Conservation (phyloP, 2,329 filamentous ascomycete species). For the Diaporthe nobilis region DNA sequence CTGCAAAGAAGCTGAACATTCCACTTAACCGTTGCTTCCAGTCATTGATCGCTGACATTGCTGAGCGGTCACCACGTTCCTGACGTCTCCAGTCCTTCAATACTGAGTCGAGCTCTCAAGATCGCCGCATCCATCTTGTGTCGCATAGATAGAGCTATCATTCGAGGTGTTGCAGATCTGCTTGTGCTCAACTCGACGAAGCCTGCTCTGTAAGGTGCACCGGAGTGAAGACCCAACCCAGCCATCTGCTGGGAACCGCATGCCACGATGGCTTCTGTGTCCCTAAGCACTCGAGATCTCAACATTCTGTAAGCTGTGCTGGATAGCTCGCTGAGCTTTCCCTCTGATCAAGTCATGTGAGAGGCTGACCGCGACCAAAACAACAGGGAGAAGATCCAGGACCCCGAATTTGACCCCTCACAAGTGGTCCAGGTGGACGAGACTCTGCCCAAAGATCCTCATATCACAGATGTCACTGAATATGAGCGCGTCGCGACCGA, state of each 20-base stretch:
- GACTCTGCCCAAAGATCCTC: slow-evolving; percentile 69
- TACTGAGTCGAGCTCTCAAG: slow-evolving; percentile 18
- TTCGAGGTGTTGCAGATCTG: slow-evolving; percentile 18
- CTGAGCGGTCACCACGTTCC: not conserved
- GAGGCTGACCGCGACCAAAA: slow-evolving; percentile 15
- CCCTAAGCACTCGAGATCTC: slow-evolving; percentile 71
- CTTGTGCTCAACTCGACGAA: not conserved
- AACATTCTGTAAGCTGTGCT: slow-evolving; percentile 63
- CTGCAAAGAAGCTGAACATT: slow-evolving; percentile 3
- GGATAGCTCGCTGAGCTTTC: not conserved
- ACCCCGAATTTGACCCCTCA: slow-evolving; percentile 74
- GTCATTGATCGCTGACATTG: slow-evolving; percentile 20
- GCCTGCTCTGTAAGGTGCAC: not conserved
- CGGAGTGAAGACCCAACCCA: not conserved
- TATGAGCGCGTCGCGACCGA: slow-evolving; percentile 66
- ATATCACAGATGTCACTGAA: slow-evolving; percentile 63
- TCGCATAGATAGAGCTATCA: slow-evolving; percentile 13
- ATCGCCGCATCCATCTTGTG: not conserved
- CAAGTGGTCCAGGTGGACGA: slow-evolving; percentile 68
- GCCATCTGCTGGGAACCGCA: not conserved
- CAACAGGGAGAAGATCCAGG: slow-evolving; percentile 70
- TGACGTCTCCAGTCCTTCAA: not conserved
- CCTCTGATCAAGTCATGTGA: not conserved
- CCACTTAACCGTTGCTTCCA: slow-evolving; percentile 19
- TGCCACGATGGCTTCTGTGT: slow-evolving; percentile 60